phyloP scores from a whole-genome alignment of 306 rosid genomes.

The Trichosanthes cucumerina region DNA sequence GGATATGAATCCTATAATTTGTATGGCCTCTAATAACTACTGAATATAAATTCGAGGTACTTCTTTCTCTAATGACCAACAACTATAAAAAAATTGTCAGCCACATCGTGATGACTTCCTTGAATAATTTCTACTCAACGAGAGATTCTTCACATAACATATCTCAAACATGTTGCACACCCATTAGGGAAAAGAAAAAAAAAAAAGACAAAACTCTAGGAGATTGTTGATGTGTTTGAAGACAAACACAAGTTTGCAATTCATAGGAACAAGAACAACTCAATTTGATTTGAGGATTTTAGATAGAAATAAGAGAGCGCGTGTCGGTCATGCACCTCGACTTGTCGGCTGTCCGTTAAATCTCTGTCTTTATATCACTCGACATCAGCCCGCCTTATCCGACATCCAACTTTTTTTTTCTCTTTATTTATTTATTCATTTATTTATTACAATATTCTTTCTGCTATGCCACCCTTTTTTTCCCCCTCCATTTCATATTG shows the following conservation, averaged over 20 bases:
- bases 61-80: too few relatives aligned
- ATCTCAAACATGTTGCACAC: neutral
- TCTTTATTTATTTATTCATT: neutral
- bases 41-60: too few relatives aligned
- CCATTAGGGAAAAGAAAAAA: neutral
- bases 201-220: neutral
- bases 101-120: too few relatives aligned
- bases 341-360: conserved; percentile 24
- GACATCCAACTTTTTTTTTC: neutral
- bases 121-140: too few relatives aligned
- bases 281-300: too few relatives aligned
- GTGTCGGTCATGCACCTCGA: conserved; percentile 22
- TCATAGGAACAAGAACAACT: neutral
- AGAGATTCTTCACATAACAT: neutral
- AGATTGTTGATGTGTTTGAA: neutral
- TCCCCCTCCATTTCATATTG: too few relatives aligned
- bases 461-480: neutral
- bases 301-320: neutral
- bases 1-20: too few relatives aligned
- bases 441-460: neutral
- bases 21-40: too few relatives aligned
- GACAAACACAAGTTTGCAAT: neutral
- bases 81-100: too few relatives aligned
- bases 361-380: neutral
- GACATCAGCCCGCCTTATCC: conserved; percentile 2